Conservation (phyloP, 768 basidiomycete species). For the Cubamyces lactineus region DNA sequence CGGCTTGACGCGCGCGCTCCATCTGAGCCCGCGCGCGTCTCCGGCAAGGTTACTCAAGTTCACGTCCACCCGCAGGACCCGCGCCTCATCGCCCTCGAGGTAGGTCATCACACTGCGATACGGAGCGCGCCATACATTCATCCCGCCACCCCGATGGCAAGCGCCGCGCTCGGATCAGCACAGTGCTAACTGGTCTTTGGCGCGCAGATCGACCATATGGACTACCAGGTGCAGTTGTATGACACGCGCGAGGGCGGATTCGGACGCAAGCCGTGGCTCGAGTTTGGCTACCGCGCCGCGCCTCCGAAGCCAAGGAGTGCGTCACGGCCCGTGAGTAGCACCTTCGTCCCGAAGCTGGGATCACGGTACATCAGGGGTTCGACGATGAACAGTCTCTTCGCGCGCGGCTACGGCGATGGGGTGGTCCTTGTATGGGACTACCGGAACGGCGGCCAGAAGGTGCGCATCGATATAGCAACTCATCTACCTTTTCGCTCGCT, state of each 20-base stretch:
- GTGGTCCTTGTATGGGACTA: constrained; percentile 52
- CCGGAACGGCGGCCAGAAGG: constrained; percentile 45
- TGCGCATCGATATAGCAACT: constrained; percentile 32
- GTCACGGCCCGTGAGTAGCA: constrained; percentile 2
- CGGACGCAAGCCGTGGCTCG: constrained; percentile 42
- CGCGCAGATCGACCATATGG: constrained; percentile 50
- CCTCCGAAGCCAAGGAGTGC: constrained; percentile 24
- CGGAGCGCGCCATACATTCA: constrained; percentile 16
- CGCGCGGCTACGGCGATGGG: constrained; percentile 47
- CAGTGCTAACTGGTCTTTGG: constrained; percentile 7
- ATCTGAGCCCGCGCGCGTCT: constrained; percentile 38
- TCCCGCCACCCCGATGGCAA: neutral
- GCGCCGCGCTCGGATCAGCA: constrained; percentile 8
- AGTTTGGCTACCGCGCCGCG: constrained; percentile 46
- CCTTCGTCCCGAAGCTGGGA: constrained; percentile 15
- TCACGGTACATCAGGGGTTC: constrained; percentile 43
- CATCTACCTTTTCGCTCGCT: constrained; percentile 10
- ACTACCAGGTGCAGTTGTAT: constrained; percentile 52
- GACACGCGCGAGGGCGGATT: constrained; percentile 48
- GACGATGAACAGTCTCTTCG: constrained; percentile 46
- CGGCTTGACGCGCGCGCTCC: constrained; percentile 42
- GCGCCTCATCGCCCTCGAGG: constrained; percentile 51
- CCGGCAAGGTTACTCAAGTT: constrained; percentile 46
- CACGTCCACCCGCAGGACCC: constrained; percentile 47
- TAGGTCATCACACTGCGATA: constrained; percentile 31